Base-by-base conservation (phyloP, 1,284 basidiomycete species). In the Naganishia albida region DNA sequence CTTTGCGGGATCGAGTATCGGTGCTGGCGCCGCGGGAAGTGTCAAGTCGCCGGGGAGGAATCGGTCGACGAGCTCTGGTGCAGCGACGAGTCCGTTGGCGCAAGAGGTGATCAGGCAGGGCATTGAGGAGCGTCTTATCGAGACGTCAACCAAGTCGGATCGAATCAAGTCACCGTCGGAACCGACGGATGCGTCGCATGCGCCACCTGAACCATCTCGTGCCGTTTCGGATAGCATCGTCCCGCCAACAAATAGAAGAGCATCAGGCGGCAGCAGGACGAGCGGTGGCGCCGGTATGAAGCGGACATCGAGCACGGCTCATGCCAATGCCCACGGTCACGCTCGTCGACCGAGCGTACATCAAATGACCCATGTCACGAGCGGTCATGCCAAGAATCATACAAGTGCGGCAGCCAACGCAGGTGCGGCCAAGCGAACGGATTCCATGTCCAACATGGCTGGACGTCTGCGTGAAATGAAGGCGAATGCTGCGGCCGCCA, bases 381-480 rank as follows among this genome's bases (percentile, higher is more conserved):
- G 46, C 18, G 57, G 57, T 18, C 57, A 60, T 25, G 46, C 23
- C 34, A 60, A 60, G 23, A 60, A 49, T 25, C 57, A 60, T 23
- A 50, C 57, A n/a, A 60, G 46, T 7, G 46, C 57, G 18, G 57
- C 57, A 18, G 57, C 64, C 26, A 56, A 65, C 26, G 48, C 42
- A 23, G 64, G 46, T 1, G 55, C 40, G 15, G 55, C 56, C 18
- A 67, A 62, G 42, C 63, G 63, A 7, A 54, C 51, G 16, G 52
- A 64, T 10, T 68, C 67, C 13, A 64, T 64, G 42, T 62, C 67
- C 8, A 64, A 65, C 10, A 68, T 68, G 67, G 53, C 63, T 4
- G 67, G 67, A 23, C 62, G 62, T 30, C 65, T 68, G 30, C 57
- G 48, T 8, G 60, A 62, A 12, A 64, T 65, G 51, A 68, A 68